phyloP scores from a whole-genome alignment of 805 yeast genomes.

The Cyberlindnera nakhonratchasimensis region DNA sequence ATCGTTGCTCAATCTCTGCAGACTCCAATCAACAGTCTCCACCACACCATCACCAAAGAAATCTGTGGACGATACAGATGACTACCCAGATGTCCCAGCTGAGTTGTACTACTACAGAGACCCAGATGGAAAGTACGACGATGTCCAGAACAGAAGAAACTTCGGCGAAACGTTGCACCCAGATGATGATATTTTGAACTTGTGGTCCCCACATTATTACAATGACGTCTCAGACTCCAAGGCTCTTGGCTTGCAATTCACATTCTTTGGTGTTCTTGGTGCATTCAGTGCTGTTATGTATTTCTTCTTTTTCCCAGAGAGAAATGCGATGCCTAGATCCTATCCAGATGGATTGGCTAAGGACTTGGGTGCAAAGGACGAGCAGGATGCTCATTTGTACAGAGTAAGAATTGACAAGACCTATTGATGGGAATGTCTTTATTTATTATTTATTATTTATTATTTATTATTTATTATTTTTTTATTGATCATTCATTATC shows the following conservation, averaged over 20 bases:
- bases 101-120: slow-evolving; percentile 61
- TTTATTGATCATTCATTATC: neutral
- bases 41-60: neutral
- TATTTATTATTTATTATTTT: slow-evolving; percentile 7
- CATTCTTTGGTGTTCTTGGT: slow-evolving; percentile 50
- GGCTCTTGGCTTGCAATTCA: slow-evolving; percentile 56
- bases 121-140: slow-evolving; percentile 74
- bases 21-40: slow-evolving; percentile 5
- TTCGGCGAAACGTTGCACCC: slow-evolving; percentile 67
- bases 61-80: slow-evolving; percentile 26
- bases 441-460: slow-evolving; percentile 7
- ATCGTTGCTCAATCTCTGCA: neutral
- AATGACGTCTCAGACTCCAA: slow-evolving; percentile 54
- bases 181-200: slow-evolving; percentile 69
- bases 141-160: slow-evolving; percentile 78
- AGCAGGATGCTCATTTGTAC: slow-evolving; percentile 37
- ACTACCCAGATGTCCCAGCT: slow-evolving; percentile 60
- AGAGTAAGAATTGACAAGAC: slow-evolving; percentile 41
- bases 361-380: slow-evolving; percentile 62
- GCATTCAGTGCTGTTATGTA: slow-evolving; percentile 42
- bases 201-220: slow-evolving; percentile 83
- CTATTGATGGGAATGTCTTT: slow-evolving; percentile 9
- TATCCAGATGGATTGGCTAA: slow-evolving; percentile 77
- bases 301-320: slow-evolving; percentile 54
- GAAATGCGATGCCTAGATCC: slow-evolving; percentile 72